phyloP scores from a whole-genome alignment of 225 moss, liverwort and hornwort genomes.

The Marchantia polymorpha region DNA sequence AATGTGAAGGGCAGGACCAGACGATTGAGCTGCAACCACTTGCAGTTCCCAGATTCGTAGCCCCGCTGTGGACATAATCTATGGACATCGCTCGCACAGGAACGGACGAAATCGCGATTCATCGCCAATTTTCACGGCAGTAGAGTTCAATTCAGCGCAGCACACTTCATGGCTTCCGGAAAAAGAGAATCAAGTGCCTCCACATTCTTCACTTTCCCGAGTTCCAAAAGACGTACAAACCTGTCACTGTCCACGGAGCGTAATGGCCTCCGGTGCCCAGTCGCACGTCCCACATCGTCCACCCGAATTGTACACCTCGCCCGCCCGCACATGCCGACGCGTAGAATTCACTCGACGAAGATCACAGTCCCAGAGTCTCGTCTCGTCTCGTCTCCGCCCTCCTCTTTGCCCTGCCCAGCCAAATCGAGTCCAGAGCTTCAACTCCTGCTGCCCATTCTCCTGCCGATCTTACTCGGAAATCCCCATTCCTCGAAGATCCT shows the following conservation, averaged over 20 bases:
- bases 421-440: neutral
- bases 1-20: neutral
- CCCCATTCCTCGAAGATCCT: too few relatives aligned
- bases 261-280: constrained; percentile 57
- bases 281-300: constrained; percentile 63
- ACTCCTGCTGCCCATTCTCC: neutral
- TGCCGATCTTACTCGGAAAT: neutral
- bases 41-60: neutral
- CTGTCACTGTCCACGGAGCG: constrained; percentile 67
- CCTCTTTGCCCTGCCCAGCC: too few relatives aligned
- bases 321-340: constrained; percentile 78
- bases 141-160: too few relatives aligned
- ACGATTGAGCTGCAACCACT: neutral
- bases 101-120: neutral
- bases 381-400: too few relatives aligned
- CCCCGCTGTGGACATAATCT: neutral
- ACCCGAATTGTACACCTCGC: constrained; percentile 81
- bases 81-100: neutral
- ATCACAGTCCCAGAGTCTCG: neutral
- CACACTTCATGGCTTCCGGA: too few relatives aligned
- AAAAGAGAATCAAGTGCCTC: too few relatives aligned
- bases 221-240: constrained; percentile 24
- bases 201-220: too few relatives aligned
- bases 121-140: neutral
- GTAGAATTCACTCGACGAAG: neutral